A percentile compares a stretch with the other conserved stretches of the same genome.
Evolutionary conservation across 2,329 filamentous ascomycete genomes (phyloP).

Genomic region (Aureobasidium lini): DNA sequence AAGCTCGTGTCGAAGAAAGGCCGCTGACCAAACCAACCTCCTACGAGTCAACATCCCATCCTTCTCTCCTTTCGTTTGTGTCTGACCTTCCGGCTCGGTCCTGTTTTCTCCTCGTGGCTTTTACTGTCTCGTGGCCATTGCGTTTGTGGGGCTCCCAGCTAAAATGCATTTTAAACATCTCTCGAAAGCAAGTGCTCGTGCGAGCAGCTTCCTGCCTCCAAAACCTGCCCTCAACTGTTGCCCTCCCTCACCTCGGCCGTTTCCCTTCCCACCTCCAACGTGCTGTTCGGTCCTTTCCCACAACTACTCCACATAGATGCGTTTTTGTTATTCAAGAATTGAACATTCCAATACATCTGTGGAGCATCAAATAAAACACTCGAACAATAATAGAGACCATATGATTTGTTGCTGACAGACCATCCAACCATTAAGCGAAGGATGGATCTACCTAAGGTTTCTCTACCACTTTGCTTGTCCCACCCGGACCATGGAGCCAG

Average conservation of each 20-base stretch:
- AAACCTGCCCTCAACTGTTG: neutral
- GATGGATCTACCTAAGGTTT: neutral
- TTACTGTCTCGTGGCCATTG: neutral
- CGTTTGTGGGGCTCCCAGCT: conserved; percentile 5
- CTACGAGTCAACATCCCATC: conserved; percentile 1
- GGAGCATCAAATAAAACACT: conserved; percentile 6
- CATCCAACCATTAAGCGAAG: neutral
- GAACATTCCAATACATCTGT: neutral
- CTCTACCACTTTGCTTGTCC: conserved; percentile 1
- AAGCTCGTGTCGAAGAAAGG: neutral
- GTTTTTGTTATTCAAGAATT: neutral
- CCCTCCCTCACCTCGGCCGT: neutral
- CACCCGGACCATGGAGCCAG: neutral
- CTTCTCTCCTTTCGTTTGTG: neutral
- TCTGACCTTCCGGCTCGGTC: conserved; percentile 5
- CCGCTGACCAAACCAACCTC: neutral
- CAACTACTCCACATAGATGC: neutral
- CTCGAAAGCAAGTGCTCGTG: neutral
- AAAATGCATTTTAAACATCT: neutral
- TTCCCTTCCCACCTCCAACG: neutral
- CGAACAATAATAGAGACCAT: neutral
- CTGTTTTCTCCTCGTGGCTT: conserved; percentile 7
- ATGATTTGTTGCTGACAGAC: neutral
- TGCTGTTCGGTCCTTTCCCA: conserved; percentile 1
- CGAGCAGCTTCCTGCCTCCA: neutral